Percentiles rank a stretch among this genome's conserved stretches.
These are phyloP conservation scores for Stephania cephalantha DNA, from an alignment of 164 flowering plant genomes.

Conservation along the genomic window DNA sequence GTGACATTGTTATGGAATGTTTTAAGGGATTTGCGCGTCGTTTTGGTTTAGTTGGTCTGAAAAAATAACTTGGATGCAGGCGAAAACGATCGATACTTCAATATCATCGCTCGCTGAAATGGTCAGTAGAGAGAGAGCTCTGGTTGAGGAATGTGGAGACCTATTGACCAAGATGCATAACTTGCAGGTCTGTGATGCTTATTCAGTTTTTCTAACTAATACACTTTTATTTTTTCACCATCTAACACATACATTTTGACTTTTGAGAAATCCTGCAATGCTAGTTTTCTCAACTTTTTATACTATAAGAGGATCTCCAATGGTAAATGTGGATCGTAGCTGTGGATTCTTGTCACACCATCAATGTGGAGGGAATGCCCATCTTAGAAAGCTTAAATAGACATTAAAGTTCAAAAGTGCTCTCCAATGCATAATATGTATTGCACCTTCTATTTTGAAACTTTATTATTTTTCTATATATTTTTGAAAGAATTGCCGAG, in stretches of 20 bases:
- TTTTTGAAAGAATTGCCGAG: no score
- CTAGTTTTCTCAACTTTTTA: no score
- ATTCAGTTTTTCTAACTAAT: background rate
- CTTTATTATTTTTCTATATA: no score
- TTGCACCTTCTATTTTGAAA: no score
- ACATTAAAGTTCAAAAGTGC: no score
- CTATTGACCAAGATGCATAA: constrained; percentile 33
- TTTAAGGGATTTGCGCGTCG: background rate
- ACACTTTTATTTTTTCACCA: background rate
- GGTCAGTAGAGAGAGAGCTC: constrained; percentile 42
- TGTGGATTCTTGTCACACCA: no score
- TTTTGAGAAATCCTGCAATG: background rate
- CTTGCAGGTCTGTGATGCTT: constrained; percentile 45
- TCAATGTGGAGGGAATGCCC: no score
- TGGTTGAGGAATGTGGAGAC: constrained; percentile 60
- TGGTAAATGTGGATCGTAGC: no score
- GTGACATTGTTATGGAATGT: background rate
- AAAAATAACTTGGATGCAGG: constrained; percentile 34
- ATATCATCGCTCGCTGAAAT: constrained; percentile 57
- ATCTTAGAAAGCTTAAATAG: no score
- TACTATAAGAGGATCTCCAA: no score
- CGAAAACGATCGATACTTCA: constrained; percentile 42
- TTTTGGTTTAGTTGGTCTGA: background rate
- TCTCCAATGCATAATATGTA: no score
- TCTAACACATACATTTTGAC: background rate